phyloP scores from a whole-genome alignment of 108 stramenopile species.

The Nitzschia putrida region DNA sequence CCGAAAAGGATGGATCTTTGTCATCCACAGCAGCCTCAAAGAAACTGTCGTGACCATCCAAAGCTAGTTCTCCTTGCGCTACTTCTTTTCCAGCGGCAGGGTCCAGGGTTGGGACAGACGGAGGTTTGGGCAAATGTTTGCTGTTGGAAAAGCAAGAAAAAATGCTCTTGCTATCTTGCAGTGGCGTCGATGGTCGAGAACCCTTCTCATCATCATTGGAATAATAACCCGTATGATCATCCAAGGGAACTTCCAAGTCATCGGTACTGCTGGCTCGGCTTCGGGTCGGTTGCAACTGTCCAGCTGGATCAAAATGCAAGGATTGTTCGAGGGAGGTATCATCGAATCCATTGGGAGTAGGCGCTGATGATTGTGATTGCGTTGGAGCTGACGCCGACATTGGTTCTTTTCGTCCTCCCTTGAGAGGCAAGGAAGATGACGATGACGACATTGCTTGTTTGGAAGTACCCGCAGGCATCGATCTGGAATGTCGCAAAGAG shows the following conservation, averaged over 20 bases:
- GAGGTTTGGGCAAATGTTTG: background rate
- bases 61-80: no score
- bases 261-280: constrained; percentile 11
- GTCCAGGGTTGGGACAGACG: background rate
- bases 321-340: background rate
- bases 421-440: background rate
- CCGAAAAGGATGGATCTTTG: background rate
- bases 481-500: background rate
- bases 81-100: no score
- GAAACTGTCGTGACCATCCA: no score
- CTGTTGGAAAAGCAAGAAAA: constrained; percentile 32
- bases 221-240: constrained; percentile 2
- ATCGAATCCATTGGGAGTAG: background rate
- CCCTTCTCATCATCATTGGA: background rate
- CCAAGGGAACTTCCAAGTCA: constrained; percentile 13
- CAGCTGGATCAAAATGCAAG: constrained; percentile 6
- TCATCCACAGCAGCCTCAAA: background rate
- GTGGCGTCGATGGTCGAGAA: constrained; percentile 19
- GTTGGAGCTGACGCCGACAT: background rate
- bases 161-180: constrained; percentile 30
- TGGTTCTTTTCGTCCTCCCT: background rate
- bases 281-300: background rate
- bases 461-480: background rate
- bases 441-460: background rate
- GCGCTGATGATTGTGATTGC: background rate